Conservation (phyloP, 805 yeast species). For the Nakazawaea pomicola region DNA sequence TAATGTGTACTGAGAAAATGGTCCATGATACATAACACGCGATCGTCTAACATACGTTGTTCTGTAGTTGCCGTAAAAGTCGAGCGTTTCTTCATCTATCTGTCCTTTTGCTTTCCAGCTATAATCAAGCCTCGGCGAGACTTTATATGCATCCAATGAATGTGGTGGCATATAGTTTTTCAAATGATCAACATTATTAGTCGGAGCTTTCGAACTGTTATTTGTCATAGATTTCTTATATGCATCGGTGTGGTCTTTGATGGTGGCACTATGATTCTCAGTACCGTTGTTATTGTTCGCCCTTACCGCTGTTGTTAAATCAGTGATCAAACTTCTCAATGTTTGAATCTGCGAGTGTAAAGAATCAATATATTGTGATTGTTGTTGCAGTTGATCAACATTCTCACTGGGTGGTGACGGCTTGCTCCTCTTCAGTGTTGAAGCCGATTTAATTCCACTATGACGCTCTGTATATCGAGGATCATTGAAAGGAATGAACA, state of each 20-base stretch:
- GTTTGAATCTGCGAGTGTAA: neutral
- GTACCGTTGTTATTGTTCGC: neutral
- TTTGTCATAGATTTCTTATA: too few species aligned
- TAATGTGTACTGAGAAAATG: constrained; percentile 24
- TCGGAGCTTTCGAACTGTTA: neutral
- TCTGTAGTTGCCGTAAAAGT: constrained; percentile 25
- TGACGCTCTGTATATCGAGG: too few species aligned
- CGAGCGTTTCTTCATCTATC: constrained; percentile 16
- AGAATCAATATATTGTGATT: neutral
- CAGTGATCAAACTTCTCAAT: neutral
- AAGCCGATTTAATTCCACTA: neutral
- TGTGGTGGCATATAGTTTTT: neutral
- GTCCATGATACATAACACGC: constrained; percentile 27
- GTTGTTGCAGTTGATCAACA: neutral
- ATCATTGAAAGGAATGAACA: constrained; percentile 4
- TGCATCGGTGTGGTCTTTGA: too few species aligned
- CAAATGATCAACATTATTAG: neutral
- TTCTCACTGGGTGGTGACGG: neutral
- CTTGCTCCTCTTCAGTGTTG: neutral
- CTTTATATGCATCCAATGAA: neutral
- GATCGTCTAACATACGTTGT: constrained; percentile 27
- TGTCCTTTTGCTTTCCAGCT: neutral
- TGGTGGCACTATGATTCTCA: too few species aligned
- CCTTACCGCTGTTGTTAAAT: neutral
- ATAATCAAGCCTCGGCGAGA: neutral